A percentile compares a stretch with the other conserved stretches of the same genome.
Evolutionary conservation across 2,329 filamentous ascomycete species (phyloP).

Genomic region (Penicillium sp.): DNA sequence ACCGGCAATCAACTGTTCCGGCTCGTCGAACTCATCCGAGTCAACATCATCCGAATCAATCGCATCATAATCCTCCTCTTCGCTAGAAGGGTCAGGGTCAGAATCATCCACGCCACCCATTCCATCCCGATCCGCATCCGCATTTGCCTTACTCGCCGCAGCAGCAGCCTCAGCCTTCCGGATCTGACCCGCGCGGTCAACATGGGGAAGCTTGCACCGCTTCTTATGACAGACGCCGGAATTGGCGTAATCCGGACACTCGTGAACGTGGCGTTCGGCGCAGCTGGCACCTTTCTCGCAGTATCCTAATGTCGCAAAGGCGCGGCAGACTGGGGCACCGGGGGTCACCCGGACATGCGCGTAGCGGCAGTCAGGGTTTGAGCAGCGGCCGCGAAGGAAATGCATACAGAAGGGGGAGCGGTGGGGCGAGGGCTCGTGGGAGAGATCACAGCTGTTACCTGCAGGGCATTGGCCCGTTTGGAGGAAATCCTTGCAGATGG

Average conservation of each 20-base stretch:
- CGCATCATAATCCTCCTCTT: conserved; percentile 68
- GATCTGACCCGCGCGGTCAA: conserved; percentile 83
- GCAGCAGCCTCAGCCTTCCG: conserved; percentile 54
- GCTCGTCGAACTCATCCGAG: conserved; percentile 63
- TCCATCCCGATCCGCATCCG: conserved; percentile 54
- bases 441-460: conserved; percentile 84
- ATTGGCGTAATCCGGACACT: conserved; percentile 95
- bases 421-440: conserved; percentile 81
- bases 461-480: conserved; percentile 76
- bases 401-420: conserved; percentile 88
- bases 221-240: conserved; percentile 79
- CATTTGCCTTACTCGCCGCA: conserved; percentile 48
- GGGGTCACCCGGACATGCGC: conserved; percentile 79
- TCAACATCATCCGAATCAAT: conserved; percentile 73
- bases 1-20: conserved; percentile 40
- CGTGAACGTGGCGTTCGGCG: conserved; percentile 81
- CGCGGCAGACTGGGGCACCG: conserved; percentile 77
- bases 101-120: too few species aligned
- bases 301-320: conserved; percentile 85
- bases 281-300: conserved; percentile 82
- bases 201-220: conserved; percentile 83
- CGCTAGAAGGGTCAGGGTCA: conserved; percentile 75
- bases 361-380: conserved; percentile 84
- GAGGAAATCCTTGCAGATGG: conserved; percentile 86
- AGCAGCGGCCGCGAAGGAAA: conserved; percentile 87